Percentiles rank a stretch among this genome's conserved stretches.
These are phyloP conservation scores for Schizochytrium sp. DNA, from an alignment of 108 stramenopile species.

Conservation along the genomic window DNA sequence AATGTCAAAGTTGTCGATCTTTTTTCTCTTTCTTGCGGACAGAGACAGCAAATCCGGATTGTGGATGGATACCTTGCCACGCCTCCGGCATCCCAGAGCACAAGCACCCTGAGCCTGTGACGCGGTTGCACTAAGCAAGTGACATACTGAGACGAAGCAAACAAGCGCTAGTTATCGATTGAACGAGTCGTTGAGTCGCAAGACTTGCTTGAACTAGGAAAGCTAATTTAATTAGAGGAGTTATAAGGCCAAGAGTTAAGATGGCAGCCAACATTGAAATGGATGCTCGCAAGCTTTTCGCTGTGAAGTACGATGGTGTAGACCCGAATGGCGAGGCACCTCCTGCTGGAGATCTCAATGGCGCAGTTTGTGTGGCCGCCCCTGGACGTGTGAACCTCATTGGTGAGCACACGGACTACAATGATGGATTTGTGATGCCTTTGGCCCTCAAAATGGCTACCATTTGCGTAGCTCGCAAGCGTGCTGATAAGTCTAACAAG, in stretches of 20 bases:
- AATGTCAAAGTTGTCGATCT: too few species aligned
- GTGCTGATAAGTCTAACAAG: background rate
- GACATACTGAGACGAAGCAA: too few species aligned
- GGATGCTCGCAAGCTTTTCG: conserved; percentile 21
- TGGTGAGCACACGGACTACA: conserved; percentile 98
- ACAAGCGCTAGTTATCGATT: too few species aligned
- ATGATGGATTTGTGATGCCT: conserved; percentile 92
- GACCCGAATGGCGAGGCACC: background rate
- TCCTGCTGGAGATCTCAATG: background rate
- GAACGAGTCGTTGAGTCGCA: background rate
- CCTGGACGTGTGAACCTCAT: conserved; percentile 78
- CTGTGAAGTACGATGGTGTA: conserved; percentile 20
- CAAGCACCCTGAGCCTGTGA: too few species aligned
- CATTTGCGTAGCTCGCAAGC: conserved; percentile 61
- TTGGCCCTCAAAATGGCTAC: conserved; percentile 78
- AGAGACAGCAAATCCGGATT: too few species aligned
- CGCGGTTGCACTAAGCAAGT: too few species aligned
- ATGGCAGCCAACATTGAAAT: conserved; percentile 26
- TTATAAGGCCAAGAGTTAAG: background rate
- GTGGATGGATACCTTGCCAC: too few species aligned
- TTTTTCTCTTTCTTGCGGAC: too few species aligned
- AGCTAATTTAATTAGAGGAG: background rate
- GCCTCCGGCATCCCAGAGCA: too few species aligned
- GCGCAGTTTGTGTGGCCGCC: conserved; percentile 64
- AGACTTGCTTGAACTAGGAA: background rate